Percentiles rank a stretch among this genome's conserved stretches.
Evolutionary conservation across 208 protist species (phyloP).

Genomic region (Tritrichomonas musculus): DNA sequence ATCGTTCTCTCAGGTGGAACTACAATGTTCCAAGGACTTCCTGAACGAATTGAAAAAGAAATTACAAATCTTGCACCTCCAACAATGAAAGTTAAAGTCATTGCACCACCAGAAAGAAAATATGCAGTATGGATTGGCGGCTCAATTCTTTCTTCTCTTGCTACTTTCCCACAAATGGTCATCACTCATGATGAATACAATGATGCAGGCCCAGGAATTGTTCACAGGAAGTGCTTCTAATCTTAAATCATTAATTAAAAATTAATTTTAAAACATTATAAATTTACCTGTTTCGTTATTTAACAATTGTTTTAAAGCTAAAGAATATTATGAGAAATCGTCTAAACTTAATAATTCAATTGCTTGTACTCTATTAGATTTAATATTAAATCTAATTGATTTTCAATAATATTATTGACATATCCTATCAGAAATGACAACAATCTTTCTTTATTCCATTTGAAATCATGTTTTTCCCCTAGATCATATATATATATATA

Average conservation of each 20-base stretch:
- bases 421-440: neutral
- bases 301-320: neutral
- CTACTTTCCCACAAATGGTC: constrained; percentile 50
- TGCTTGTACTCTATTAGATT: neutral
- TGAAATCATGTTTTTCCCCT: neutral
- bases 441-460: neutral
- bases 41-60: constrained; percentile 81
- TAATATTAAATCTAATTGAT: neutral
- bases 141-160: constrained; percentile 49
- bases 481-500: no score
- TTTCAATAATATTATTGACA: neutral
- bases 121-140: no score
- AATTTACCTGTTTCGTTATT: neutral
- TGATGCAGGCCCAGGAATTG: no score
- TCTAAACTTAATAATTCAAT: neutral
- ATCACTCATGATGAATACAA: no score
- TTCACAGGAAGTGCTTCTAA: no score
- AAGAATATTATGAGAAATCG: neutral
- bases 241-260: constrained; percentile 55
- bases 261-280: constrained; percentile 40
- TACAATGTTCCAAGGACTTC: constrained; percentile 71
- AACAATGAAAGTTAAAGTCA: no score
- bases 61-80: constrained; percentile 49
- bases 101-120: constrained; percentile 65
- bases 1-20: no score